Base-by-base conservation (phyloP, 371 early-diverging fungal genomes). In the Lichtheimia ramosa region DNA sequence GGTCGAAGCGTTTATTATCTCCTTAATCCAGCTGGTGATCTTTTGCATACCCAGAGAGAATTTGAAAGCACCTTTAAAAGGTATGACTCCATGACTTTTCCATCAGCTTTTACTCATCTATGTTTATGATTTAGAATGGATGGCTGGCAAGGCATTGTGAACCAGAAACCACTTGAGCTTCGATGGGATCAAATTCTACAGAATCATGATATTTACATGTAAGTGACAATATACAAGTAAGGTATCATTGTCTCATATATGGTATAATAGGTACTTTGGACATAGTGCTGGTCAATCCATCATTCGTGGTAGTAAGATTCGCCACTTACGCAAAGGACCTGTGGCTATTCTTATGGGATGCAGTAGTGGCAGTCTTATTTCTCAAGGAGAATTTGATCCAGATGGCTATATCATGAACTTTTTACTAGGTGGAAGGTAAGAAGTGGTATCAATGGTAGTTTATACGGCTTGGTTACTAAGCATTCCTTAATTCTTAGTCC, bases 241-340 rank as follows among this genome's bases (percentile, higher is more conserved):
- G 10, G 10, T 34, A 34, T 6, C 28, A 8, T 6, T 34, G 10
- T 8, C 34, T 34, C 34, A 34, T 34, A 27, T 8, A 34, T 10
- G 6, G 34, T 6, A 43, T 23, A 14, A 13, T 61, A 91, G 91
- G 28, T 97, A 99, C 75, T 95, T 98, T 85, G 99, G 99, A 1
- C 99, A 99, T 74, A 96, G 98, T 42, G 93, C 93, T 7, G 99
- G 96, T 0, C 95, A 95, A 65, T 85, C 90, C 48, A 95, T 95
- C 62, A 75, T 96, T 41, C 73, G 83, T 27, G 87, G 90, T 3
- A 69, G 85, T 3, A 78, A 79, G 21, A 76, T 95, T 13, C 85
- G 89, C 20, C 72, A 81, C 43, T 65, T 94, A 6, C 69, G 79
- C 0, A 74, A 64, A 13, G 90, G 93, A 56, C 86, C 94, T 3